These are phyloP conservation scores for Zygotorulaspora danielsina DNA, from an alignment of 805 yeast genomes.

Conservation along the genomic window DNA sequence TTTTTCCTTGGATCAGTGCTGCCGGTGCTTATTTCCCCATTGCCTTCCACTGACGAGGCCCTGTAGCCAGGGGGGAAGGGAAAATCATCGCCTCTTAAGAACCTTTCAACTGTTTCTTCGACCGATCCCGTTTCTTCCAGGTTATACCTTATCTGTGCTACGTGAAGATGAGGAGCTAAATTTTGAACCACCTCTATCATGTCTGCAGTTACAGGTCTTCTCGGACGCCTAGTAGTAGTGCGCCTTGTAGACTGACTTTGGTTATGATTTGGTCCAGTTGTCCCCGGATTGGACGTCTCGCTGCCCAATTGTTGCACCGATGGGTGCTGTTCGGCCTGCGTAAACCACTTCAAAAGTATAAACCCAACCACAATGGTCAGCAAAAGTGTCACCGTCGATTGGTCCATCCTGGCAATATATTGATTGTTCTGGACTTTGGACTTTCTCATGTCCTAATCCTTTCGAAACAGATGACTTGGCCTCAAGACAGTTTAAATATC, in stretches of 20 bases:
- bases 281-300: conserved; percentile 1
- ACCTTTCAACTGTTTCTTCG: conserved; percentile 71
- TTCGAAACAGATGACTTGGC: not conserved
- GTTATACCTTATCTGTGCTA: conserved; percentile 68
- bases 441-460: not conserved
- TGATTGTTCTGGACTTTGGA: not conserved
- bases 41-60: conserved; percentile 15
- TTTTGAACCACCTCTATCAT: conserved; percentile 87
- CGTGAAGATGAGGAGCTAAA: conserved; percentile 68
- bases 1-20: conserved; percentile 30
- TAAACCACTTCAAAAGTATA: conserved; percentile 60
- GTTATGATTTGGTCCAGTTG: conserved; percentile 1
- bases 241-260: conserved; percentile 9
- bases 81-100: conserved; percentile 55
- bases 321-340: conserved; percentile 52
- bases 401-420: conserved; percentile 41
- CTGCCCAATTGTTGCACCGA: conserved; percentile 25
- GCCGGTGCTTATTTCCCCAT: conserved; percentile 4
- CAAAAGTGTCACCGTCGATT: conserved; percentile 50
- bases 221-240: conserved; percentile 15
- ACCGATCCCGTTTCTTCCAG: conserved; percentile 75
- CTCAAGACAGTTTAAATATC: not conserved
- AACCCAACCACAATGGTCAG: conserved; percentile 49
- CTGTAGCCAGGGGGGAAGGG: conserved; percentile 50
- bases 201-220: conserved; percentile 52